Base-by-base conservation (phyloP, 371 early-diverging fungal genomes). In the Actinomortierella wolfii region DNA sequence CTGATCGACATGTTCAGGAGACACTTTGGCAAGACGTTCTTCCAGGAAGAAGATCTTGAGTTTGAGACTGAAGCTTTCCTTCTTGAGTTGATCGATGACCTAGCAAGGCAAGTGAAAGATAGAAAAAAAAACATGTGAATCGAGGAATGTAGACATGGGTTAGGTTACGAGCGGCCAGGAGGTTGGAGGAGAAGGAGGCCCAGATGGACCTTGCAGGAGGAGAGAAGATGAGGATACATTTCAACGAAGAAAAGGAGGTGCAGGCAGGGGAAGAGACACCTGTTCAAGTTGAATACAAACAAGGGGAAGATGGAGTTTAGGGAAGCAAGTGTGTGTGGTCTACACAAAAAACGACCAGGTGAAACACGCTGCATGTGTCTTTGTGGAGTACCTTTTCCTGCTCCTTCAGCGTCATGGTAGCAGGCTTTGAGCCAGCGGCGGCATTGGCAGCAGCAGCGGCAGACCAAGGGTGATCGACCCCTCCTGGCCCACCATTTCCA, bases 61-160 rank as follows among this genome's bases (percentile, higher is more conserved):
- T 57, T 89, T 89, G 54, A 91, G 79, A 45, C 80, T 79, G 59
- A 90, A 91, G 61, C 84, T 88, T 28, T 89, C 90, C 69, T 89
- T 91, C 40, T 83, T 82, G 29, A 90, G 69, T 6, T 64, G 76
- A 61, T 92, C 91, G 51, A 92, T 80, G 1, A 83, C 77, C 92
- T 92, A 64, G 9, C n/a, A 46, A 13, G 11, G 9, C 28, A 45
- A 28, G 48, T 26, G 15, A 9, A 40, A 1, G 34, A 24, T 20
- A 15, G 48, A 23, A 21, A 21, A 14, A 25, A 65, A 2, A 47
- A 7, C 7, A 7, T 17, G 47, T 29, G 28, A 20, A 11, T 15
- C 28, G 14, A 44, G 3, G 8, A 47, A 21, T 20, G 20, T 2
- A 2, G 20, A 20, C 21, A 24, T 15, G 18, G 8, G 21, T 15